Base-by-base conservation (phyloP, 805 yeast genomes). In the Diddensiella santjacobensis region DNA sequence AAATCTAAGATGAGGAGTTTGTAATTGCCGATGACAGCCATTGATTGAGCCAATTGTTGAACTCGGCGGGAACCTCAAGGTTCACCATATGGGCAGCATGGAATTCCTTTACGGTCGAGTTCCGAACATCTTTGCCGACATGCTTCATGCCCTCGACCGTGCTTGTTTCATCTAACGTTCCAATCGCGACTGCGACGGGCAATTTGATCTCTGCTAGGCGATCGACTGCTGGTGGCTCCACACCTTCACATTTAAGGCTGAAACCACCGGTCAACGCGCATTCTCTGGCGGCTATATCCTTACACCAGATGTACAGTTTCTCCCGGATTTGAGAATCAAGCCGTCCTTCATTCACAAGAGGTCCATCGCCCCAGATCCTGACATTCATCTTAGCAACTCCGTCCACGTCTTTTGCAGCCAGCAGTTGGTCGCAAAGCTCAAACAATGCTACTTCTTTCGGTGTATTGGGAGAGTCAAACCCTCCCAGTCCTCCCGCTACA, bases 331-430 rank as follows among this genome's bases (percentile, higher is more conserved):
- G 30, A 10, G 24, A 3, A 13, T 18, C 18, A 18, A 42, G 11
- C 8, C 31, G 31, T 8, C 31, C 31, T 26, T 26, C 31, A 8
- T 26, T 26, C 31, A 26, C 13, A 3, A 35, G 24, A n/a, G 47
- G 47, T 6, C 47, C 47, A 23, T 44, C 47, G n/a, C 41, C 47
- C 47, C 47, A 44, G 3, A 44, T 44, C n/a, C 42, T 4, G 5
- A 26, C 42, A 17, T 19, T 11, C 2, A 44, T 31, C 4, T 36
- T 18, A 8, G 47, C 47, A 10, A 19, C 15, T 15, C 22, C 36
- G 15, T 35, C 36, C 4, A 15, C 15, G 35, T 44, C 47, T n/a
- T 24, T 24, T 10, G 2, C n/a, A 8, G 17, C 35, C 2, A 18
- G 4, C 3, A 37, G 20, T 19, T 23, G n/a, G 19, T 22, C 42